Percentiles rank a stretch among this genome's conserved stretches.
These are phyloP conservation scores for Cryptococcus deneoformans DNA, from an alignment of 1,284 basidiomycete species.

Conservation along the genomic window DNA sequence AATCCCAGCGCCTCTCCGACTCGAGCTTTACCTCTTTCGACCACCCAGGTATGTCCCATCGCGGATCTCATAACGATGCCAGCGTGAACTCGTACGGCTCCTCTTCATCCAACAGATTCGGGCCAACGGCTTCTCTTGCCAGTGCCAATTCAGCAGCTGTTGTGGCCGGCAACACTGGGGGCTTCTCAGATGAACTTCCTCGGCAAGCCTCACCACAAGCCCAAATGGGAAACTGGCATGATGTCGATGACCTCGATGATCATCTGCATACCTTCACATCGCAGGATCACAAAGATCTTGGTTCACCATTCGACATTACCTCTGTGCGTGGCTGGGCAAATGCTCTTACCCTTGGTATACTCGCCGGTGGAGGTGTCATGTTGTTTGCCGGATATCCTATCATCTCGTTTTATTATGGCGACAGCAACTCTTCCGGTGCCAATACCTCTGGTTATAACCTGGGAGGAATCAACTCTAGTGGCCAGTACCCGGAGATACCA, in stretches of 20 bases:
- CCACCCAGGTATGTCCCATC: conserved; percentile 15
- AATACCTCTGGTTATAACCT: conserved; percentile 57
- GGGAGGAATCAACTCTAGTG: conserved; percentile 72
- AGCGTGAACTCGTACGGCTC: too few species aligned
- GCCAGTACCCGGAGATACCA: conserved; percentile 59
- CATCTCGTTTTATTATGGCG: conserved; percentile 56
- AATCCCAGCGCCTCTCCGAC: conserved; percentile 33
- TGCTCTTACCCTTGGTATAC: conserved; percentile 54
- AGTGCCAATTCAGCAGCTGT: too few species aligned
- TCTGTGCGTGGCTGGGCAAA: conserved; percentile 52
- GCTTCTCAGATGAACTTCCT: not conserved
- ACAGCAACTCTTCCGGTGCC: conserved; percentile 25
- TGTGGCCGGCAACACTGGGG: too few species aligned
- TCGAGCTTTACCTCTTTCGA: conserved; percentile 33
- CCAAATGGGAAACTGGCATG: conserved; percentile 7
- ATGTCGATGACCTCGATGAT: conserved; percentile 54
- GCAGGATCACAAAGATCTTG: conserved; percentile 29
- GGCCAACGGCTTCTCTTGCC: conserved; percentile 50
- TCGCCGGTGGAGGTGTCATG: conserved; percentile 45
- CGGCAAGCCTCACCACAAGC: not conserved
- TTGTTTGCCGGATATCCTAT: conserved; percentile 35
- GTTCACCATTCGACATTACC: conserved; percentile 49
- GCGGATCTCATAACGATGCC: not conserved
- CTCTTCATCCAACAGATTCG: too few species aligned
- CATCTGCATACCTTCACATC: conserved; percentile 57